phyloP scores from a whole-genome alignment of 2,329 filamentous ascomycete genomes.

The Fusarium sp. region DNA sequence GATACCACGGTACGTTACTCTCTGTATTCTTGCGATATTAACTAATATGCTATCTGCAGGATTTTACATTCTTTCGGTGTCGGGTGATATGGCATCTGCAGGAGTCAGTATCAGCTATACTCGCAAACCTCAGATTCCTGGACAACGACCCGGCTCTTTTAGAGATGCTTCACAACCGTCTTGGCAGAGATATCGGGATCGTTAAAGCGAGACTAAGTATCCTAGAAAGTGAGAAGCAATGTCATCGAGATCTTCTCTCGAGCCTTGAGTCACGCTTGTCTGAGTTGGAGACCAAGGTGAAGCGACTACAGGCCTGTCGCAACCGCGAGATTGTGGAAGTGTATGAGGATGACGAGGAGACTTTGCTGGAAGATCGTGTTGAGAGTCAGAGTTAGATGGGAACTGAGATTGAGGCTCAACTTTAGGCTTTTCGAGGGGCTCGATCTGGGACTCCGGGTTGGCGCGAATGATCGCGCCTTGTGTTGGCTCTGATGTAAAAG shows the following conservation, averaged over 20 bases:
- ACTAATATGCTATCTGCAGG: background rate
- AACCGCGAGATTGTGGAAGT: background rate
- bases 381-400: background rate
- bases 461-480: background rate
- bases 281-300: background rate
- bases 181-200: background rate
- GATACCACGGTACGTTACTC: background rate
- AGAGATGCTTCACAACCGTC: too few relatives aligned
- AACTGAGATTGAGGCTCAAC: background rate
- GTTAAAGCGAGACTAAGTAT: background rate
- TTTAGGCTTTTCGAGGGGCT: too few relatives aligned
- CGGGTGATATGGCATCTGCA: background rate
- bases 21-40: background rate
- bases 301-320: too few relatives aligned
- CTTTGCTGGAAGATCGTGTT: background rate
- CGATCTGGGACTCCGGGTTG: too few relatives aligned
- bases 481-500: background rate
- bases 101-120: background rate
- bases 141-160: background rate
- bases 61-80: too few relatives aligned
- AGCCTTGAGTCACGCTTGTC: background rate
- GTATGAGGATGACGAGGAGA: background rate
- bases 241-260: background rate
- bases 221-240: background rate
- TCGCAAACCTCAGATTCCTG: background rate